These are phyloP conservation scores for Dentiscutata heterogama DNA, from an alignment of 371 early-diverging fungal species.

Conservation along the genomic window DNA sequence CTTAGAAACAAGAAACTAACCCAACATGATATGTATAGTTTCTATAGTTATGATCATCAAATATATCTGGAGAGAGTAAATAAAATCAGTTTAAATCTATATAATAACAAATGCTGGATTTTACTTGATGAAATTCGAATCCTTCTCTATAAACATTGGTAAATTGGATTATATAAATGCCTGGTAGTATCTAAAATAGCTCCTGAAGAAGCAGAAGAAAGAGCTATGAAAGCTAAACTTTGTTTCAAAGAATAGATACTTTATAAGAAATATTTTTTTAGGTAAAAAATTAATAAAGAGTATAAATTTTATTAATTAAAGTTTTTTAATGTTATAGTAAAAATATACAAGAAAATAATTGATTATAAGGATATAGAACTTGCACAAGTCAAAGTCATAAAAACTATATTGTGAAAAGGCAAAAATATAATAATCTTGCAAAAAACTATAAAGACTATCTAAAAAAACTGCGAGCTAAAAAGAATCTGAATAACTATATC, in stretches of 20 bases:
- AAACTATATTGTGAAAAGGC: constrained; percentile 10
- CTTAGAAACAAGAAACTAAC: constrained; percentile 24
- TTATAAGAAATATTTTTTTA: neutral
- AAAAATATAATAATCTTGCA: constrained; percentile 39
- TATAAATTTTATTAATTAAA: neutral
- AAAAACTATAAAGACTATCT: constrained; percentile 29
- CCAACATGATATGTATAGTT: constrained; percentile 38
- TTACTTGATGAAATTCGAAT: constrained; percentile 38
- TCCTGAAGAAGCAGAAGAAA: constrained; percentile 43
- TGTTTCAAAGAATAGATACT: neutral
- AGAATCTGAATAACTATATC: constrained; percentile 23
- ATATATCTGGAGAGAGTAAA: constrained; percentile 36
- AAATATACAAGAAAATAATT: neutral
- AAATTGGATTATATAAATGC: constrained; percentile 26
- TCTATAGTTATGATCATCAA: constrained; percentile 17
- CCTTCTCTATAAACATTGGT: constrained; percentile 9
- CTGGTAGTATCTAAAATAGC: constrained; percentile 26
- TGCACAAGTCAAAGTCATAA: neutral
- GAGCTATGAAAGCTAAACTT: constrained; percentile 15
- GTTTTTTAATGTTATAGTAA: neutral
- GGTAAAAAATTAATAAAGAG: neutral
- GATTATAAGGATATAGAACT: neutral
- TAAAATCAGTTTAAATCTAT: constrained; percentile 40
- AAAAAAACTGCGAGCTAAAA: constrained; percentile 28
- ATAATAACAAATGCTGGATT: constrained; percentile 39